These are phyloP conservation scores for Ilex paraguariensis DNA, from an alignment of 305 asterid species.

Conservation along the genomic window DNA sequence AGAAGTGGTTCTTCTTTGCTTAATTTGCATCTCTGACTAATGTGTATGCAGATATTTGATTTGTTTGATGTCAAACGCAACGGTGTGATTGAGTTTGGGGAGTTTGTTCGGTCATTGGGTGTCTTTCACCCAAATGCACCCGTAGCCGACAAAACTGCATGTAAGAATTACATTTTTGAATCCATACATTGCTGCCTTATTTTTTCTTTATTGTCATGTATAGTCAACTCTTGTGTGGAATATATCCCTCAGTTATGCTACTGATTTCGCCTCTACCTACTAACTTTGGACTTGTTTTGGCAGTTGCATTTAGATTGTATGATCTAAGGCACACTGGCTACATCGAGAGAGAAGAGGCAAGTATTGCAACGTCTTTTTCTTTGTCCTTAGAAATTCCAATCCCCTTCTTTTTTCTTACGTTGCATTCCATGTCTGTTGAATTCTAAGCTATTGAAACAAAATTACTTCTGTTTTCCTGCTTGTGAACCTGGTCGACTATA, in stretches of 20 bases:
- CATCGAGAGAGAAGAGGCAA: conserved; percentile 85
- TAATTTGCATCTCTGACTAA: neutral
- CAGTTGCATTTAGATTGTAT: conserved; percentile 78
- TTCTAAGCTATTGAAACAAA: no score
- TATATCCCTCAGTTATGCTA: neutral
- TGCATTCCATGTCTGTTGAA: no score
- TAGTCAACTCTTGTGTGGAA: neutral
- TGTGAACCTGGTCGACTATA: no score
- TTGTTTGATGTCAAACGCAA: conserved; percentile 66
- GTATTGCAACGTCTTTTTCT: neutral
- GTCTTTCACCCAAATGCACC: conserved; percentile 81
- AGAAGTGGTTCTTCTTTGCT: neutral
- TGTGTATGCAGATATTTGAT: conserved; percentile 55
- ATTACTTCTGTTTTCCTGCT: no score
- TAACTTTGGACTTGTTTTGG: conserved; percentile 9
- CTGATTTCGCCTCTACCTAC: neutral
- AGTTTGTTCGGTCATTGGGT: conserved; percentile 75
- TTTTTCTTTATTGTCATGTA: neutral
- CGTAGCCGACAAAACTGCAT: conserved; percentile 48
- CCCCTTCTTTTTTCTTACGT: neutral
- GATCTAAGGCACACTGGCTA: conserved; percentile 80
- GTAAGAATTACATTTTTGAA: conserved; percentile 26
- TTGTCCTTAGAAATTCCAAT: neutral
- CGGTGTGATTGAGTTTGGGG: conserved; percentile 90
- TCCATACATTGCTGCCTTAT: neutral